Evolutionary conservation across 495 filamentous ascomycete genomes (phyloP), one percentile per base, ranked within the genome.

Genomic region (Xylaria venustula): DNA sequence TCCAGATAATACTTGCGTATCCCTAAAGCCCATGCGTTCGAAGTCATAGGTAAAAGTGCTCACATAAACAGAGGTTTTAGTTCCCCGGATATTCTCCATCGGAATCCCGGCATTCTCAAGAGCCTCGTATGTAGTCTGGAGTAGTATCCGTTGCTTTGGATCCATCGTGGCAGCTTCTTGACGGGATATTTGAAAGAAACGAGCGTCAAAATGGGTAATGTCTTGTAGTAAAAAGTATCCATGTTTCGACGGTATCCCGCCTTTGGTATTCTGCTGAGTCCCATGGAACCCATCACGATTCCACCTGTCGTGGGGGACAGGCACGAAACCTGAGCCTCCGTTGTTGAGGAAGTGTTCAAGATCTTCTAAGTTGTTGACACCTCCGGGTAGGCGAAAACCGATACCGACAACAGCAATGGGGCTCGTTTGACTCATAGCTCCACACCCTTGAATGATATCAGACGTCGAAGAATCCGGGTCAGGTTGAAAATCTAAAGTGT

Each of bases 261-360:
- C 71, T 46, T 70, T 71, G 45, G 72, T 67, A 48, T 68, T 70
- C 1, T 68, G 71, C 53, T 75, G 70, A 5, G 85, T 86, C 61
- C 91, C 88, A 26, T 83, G 83, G 56, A 89, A 84, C 12, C 87
- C 85, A 66, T 88, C 83, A 9, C 64, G 58, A 60, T 69, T 75
- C 77, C 89, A 93, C 17, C 90, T 85, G 60, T 89, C 85, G 4
- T 79, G 60, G 0, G 90, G 90, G 30, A 88, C 68, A 37, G 67
- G 56, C 11, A 62, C 66, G 69, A 70, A 74, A 12, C 67, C 73
- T 34, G 60, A 66, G 12, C 67, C 44, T 30, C 62, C 61, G 6
- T 64, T 67, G 54, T 66, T 62, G 4, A 81, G 67, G 66, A 81
- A 67, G 0, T 78, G 65, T 63, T 76, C 81, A 14, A 83, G 74